phyloP scores from a whole-genome alignment of 371 early-diverging fungal genomes.

The Syncephalastrum monosporum region DNA sequence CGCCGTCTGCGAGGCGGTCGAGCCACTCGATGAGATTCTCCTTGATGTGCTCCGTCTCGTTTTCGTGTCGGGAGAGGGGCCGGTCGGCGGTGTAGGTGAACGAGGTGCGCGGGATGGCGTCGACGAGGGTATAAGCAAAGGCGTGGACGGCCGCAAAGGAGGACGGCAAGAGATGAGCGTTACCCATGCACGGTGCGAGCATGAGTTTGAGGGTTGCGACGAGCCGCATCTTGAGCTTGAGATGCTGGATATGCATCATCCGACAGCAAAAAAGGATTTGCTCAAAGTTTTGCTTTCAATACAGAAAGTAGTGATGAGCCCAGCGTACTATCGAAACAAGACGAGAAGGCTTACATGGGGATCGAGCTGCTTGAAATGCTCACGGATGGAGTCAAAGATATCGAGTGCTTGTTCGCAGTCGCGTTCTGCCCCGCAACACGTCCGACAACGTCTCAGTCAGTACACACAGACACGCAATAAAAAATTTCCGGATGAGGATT shows the following conservation, averaged over 20 bases:
- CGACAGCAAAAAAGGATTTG: constrained; percentile 42
- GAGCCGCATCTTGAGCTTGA: constrained; percentile 28
- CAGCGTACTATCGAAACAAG: not conserved
- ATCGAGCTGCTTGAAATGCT: constrained; percentile 32
- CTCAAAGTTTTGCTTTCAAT: constrained; percentile 44
- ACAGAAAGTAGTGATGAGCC: not conserved
- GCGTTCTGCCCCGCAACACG: constrained; percentile 1
- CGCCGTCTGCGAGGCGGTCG: constrained; percentile 29
- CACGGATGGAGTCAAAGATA: constrained; percentile 45
- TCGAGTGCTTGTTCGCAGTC: constrained; percentile 48
- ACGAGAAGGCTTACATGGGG: constrained; percentile 25
- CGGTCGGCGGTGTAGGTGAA: constrained; percentile 6
- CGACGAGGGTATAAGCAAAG: constrained; percentile 40
- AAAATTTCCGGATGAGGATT: not conserved
- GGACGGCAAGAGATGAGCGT: constrained; percentile 35
- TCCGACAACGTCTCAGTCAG: too few species aligned
- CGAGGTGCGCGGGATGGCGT: constrained; percentile 26
- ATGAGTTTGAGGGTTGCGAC: constrained; percentile 24
- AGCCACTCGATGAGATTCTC: constrained; percentile 25
- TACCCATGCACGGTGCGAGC: constrained; percentile 23
- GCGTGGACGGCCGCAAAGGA: constrained; percentile 39
- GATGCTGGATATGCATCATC: not conserved
- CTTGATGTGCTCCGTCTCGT: constrained; percentile 17
- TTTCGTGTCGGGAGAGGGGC: constrained; percentile 8
- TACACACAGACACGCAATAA: too few species aligned